Conservation (phyloP, 345 rosid species). For the Salix viminalis region DNA sequence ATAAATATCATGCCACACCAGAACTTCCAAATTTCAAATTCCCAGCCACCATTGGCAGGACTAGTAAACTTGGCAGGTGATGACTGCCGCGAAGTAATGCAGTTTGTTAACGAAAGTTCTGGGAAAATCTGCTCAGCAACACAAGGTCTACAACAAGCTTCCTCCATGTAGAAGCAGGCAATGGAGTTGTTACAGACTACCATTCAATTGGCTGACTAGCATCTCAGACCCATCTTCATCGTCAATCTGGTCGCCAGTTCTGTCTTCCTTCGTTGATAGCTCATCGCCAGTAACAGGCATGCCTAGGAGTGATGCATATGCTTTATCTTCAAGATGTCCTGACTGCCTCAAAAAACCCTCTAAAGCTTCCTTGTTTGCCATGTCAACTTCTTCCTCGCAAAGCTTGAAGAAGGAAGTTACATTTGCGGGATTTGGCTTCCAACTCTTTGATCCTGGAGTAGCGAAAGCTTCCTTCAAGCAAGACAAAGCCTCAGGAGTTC, state of each 20-base stretch:
- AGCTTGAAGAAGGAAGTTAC: constrained; percentile 49
- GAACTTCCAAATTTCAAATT: neutral
- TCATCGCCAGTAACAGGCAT: constrained; percentile 16
- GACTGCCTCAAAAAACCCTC: constrained; percentile 48
- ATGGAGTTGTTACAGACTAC: constrained; percentile 25
- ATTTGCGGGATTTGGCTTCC: constrained; percentile 66
- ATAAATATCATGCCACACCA: neutral
- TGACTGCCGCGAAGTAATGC: neutral
- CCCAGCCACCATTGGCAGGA: neutral
- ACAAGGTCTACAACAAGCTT: neutral
- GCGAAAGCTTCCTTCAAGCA: constrained; percentile 64
- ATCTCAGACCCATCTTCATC: constrained; percentile 22
- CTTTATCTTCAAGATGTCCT: constrained; percentile 47
- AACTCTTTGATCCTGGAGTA: constrained; percentile 45
- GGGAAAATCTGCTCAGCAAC: neutral
- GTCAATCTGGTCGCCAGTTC: constrained; percentile 4
- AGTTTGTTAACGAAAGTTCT: neutral
- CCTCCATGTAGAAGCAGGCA: neutral
- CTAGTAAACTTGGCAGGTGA: neutral
- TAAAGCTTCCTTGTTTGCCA: constrained; percentile 47
- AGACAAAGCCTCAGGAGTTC: constrained; percentile 50
- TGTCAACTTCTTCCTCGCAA: constrained; percentile 61
- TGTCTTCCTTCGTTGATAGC: constrained; percentile 8
- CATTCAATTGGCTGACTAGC: constrained; percentile 46
- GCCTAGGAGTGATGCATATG: constrained; percentile 46